Percentiles rank a stretch among this genome's conserved stretches.
These are phyloP conservation scores for Malassezia nana DNA, from an alignment of 1,284 basidiomycete genomes.

Conservation along the genomic window DNA sequence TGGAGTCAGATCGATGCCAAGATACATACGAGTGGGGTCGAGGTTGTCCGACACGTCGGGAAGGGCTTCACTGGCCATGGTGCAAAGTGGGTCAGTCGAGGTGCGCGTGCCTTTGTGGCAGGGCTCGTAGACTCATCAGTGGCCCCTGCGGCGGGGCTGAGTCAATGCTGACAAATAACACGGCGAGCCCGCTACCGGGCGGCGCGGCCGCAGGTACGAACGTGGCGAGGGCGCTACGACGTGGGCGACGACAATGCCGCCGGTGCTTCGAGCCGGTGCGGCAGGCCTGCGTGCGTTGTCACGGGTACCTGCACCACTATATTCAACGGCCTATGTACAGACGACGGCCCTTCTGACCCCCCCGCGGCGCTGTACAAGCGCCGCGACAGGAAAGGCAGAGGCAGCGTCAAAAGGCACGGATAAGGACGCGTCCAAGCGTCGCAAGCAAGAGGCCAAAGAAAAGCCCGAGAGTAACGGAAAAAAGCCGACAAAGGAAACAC, in stretches of 20 bases:
- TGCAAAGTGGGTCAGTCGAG: not conserved
- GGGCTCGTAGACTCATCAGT: not conserved
- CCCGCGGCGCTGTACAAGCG: not conserved
- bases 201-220: not conserved
- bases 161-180: not conserved
- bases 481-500: not conserved
- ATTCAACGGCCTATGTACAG: not conserved
- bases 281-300: not conserved
- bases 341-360: not conserved
- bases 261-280: not conserved
- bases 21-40: conserved; percentile 15
- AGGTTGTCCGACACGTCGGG: conserved; percentile 12
- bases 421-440: not conserved
- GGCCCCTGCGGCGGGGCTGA: conserved; percentile 11
- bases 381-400: not conserved
- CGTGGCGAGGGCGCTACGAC: not conserved
- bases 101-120: not conserved
- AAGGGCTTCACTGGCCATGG: conserved; percentile 2
- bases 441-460: not conserved
- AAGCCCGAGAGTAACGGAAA: not conserved
- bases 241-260: not conserved
- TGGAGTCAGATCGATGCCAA: not conserved
- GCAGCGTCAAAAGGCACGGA: not conserved
- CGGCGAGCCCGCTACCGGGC: not conserved
- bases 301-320: not conserved